Base-by-base conservation (phyloP, 2,329 filamentous ascomycete genomes). In the Ampelomyces quisqualis region DNA sequence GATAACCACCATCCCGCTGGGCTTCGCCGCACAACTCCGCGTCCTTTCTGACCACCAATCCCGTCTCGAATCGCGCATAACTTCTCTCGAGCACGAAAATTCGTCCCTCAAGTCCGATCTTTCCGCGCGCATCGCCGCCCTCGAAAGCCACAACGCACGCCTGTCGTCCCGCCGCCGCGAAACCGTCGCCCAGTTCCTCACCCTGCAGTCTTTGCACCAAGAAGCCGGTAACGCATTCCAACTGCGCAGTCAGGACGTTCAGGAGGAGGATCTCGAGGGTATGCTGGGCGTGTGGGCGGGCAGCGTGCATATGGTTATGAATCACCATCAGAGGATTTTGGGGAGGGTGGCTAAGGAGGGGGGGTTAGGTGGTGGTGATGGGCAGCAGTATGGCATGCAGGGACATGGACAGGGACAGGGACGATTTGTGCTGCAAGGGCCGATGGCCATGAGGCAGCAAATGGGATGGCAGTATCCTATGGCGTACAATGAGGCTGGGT, bases 191-290 rank as follows among this genome's bases (percentile, higher is more conserved):
- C 46, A 49, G 7, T 46, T 60, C 2, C 26, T 38, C 30, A 60
- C 47, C 24, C 38, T 58, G 19, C 45, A 53, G 11, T 50, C 51
- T 2, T 29, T 54, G 1, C 38, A 56, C 21, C 49, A 51, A 21
- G 54, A 57, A 34, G 49, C 55, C 15, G 41, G 36, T 27, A 57
- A 57, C 19, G 43, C 49, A 2, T 53, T 58, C 26, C 35, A 40
- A 2, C 17, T 53, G 11, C 52, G 53, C 15, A 40, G 47, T 3
- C 30, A 7, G 2, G 52, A 56, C 9, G 36, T 59, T 7, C 43
- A 55, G 20, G 9, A 34, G 9, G 54, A 55, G 7, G 50, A 59
- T 13, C 40, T 58, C 3, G 56, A 59, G 23, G 49, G 50, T 10
- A 46, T 58, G 39, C n/a, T 59, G 9, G 38, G 33, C 2, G 34